Percentiles rank a stretch among this genome's conserved stretches.
These are phyloP conservation scores for Cercophora sp. DNA, from an alignment of 495 filamentous ascomycete species.

Conservation along the genomic window DNA sequence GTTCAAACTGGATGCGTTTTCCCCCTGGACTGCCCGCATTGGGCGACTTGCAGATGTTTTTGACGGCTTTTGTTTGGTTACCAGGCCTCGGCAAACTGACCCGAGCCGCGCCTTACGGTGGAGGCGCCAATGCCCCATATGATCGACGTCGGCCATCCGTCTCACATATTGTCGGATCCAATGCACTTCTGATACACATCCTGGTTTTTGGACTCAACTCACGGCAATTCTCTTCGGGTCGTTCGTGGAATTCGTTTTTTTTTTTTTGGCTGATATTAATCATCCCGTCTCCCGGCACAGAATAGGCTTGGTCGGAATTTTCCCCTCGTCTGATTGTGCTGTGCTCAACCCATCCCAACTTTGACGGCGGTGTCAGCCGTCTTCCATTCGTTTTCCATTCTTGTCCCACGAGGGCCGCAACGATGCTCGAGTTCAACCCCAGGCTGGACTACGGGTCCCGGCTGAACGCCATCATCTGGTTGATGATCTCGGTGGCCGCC, in stretches of 20 bases:
- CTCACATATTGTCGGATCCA: conserved; percentile 9
- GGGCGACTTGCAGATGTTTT: neutral
- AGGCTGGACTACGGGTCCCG: conserved; percentile 22
- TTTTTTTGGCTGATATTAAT: neutral
- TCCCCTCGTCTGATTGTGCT: neutral
- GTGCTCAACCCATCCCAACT: neutral
- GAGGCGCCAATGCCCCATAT: neutral
- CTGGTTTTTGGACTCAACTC: conserved; percentile 11
- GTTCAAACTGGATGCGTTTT: neutral
- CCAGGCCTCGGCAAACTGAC: conserved; percentile 9
- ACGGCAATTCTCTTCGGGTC: conserved; percentile 6
- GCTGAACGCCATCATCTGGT: conserved; percentile 22
- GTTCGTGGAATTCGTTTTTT: too few relatives aligned
- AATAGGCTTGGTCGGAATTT: neutral
- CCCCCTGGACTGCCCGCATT: neutral
- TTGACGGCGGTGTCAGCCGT: neutral
- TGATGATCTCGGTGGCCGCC: conserved; percentile 22
- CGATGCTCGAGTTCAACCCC: conserved; percentile 2
- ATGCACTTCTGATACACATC: conserved; percentile 12
- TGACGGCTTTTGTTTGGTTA: neutral
- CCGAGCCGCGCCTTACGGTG: conserved; percentile 8
- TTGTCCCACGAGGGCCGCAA: neutral
- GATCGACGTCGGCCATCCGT: conserved; percentile 12
- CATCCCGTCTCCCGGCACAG: neutral
- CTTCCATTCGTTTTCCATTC: conserved; percentile 1